Conservation (phyloP, 495 filamentous ascomycete species). For the Podospora fimiseda region DNA sequence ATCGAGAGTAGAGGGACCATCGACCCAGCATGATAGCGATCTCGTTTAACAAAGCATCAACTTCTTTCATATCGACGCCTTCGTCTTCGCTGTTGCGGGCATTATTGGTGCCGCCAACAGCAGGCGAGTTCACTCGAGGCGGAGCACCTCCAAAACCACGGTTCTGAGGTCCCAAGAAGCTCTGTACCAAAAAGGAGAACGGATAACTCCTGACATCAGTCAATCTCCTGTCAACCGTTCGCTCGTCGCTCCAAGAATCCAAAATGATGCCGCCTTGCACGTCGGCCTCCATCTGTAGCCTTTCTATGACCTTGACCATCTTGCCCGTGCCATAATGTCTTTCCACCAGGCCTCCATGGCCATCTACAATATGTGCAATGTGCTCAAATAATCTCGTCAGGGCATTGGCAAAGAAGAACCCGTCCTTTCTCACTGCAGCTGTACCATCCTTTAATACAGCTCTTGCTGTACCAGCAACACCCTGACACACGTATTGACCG, state of each 20-base stretch:
- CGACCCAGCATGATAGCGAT: conserved; percentile 83
- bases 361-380: conserved; percentile 91
- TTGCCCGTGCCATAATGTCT: conserved; percentile 84
- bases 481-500: conserved; percentile 89
- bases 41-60: conserved; percentile 80
- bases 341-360: conserved; percentile 82
- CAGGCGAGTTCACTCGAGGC: conserved; percentile 59
- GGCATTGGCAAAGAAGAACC: conserved; percentile 87
- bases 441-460: conserved; percentile 62
- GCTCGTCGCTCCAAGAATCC: conserved; percentile 91
- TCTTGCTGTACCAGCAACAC: conserved; percentile 76
- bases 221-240: conserved; percentile 71
- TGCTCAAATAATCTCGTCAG: conserved; percentile 93
- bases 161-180: conserved; percentile 69
- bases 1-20: conserved; percentile 89
- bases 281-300: conserved; percentile 88
- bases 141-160: conserved; percentile 46
- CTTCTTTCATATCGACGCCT: conserved; percentile 89
- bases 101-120: conserved; percentile 46
- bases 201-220: conserved; percentile 96
- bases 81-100: conserved; percentile 67
- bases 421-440: conserved; percentile 48
- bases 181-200: conserved; percentile 93
- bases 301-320: conserved; percentile 95
- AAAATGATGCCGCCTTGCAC: conserved; percentile 95